A percentile compares a stretch with the other conserved stretches of the same genome.
These are phyloP conservation scores for Alternaria panax DNA, from an alignment of 2,329 filamentous ascomycete species.

Conservation along the genomic window DNA sequence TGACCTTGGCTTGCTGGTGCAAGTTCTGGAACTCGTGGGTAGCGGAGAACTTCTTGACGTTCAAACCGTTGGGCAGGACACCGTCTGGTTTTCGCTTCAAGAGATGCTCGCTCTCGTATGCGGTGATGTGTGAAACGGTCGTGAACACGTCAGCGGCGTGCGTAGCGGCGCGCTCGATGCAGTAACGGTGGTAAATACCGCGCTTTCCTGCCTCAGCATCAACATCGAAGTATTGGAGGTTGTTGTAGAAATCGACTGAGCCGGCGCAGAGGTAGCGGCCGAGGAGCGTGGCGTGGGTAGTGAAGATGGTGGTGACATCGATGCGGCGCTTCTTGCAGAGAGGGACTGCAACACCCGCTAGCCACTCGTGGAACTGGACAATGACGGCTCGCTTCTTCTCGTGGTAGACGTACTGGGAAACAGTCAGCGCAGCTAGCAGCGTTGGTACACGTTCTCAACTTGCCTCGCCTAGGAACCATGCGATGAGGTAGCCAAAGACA, in stretches of 20 bases:
- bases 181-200: constrained; percentile 98
- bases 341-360: constrained; percentile 90
- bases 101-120: constrained; percentile 96
- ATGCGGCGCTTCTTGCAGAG: constrained; percentile 93
- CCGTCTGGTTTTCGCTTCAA: constrained; percentile 98
- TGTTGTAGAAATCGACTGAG: constrained; percentile 99
- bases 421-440: constrained; percentile 22
- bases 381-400: constrained; percentile 92
- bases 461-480: constrained; percentile 98
- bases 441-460: background rate
- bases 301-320: constrained; percentile 97
- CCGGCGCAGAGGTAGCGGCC: constrained; percentile 96
- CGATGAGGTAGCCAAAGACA: constrained; percentile 95
- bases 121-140: constrained; percentile 97
- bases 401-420: constrained; percentile 81
- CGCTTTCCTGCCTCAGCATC: constrained; percentile 97
- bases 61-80: constrained; percentile 93
- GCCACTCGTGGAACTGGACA: constrained; percentile 98
- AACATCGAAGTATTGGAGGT: constrained; percentile 94
- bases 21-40: constrained; percentile 99
- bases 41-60: constrained; percentile 97
- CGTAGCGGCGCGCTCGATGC: constrained; percentile 91
- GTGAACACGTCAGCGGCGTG: constrained; percentile 97
- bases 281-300: constrained; percentile 93
- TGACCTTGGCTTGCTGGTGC: constrained; percentile 94